Conservation (phyloP, 495 filamentous ascomycete species). For the Acidomyces sp. region DNA sequence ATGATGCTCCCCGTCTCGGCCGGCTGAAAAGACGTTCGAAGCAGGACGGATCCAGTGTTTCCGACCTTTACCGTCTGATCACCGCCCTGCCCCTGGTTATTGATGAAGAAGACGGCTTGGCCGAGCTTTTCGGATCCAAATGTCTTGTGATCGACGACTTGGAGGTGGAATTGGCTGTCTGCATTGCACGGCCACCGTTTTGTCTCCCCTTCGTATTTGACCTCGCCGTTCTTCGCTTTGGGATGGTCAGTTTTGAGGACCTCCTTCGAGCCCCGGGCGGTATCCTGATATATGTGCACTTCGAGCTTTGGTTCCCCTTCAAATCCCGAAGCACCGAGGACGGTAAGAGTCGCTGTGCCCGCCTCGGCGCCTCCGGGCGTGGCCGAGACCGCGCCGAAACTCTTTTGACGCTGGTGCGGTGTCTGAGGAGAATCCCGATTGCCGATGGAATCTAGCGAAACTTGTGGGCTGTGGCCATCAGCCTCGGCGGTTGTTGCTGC, state of each 20-base stretch:
- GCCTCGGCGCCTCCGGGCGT: conserved; percentile 52
- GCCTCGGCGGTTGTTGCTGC: neutral
- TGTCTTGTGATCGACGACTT: conserved; percentile 69
- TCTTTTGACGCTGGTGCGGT: conserved; percentile 6
- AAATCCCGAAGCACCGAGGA: conserved; percentile 69
- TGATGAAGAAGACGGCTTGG: conserved; percentile 76
- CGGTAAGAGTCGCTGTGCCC: conserved; percentile 67
- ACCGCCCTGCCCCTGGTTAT: conserved; percentile 57
- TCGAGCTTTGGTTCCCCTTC: conserved; percentile 68
- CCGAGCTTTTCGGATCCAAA: conserved; percentile 68
- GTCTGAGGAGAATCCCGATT: conserved; percentile 3
- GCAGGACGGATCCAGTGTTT: conserved; percentile 7
- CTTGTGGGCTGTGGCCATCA: conserved; percentile 9
- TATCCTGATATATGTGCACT: conserved; percentile 54
- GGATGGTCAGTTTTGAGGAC: conserved; percentile 73
- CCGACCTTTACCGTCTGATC: conserved; percentile 67
- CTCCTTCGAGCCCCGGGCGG: conserved; percentile 55
- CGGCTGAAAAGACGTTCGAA: conserved; percentile 11
- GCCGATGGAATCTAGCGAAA: conserved; percentile 2
- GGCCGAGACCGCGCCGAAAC: conserved; percentile 38
- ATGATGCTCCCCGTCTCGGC: conserved; percentile 6
- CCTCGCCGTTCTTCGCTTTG: conserved; percentile 48
- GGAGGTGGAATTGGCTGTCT: conserved; percentile 73
- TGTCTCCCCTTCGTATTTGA: conserved; percentile 56
- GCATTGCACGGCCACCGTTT: conserved; percentile 66